Percentiles rank a stretch among this genome's conserved stretches.
Conservation (phyloP, 176 grass and related monocot genomes). For the Sorghum bicolor region Sorghum_bicolor_NCBIv3 NC_012873.2:2989501-2990000, state of each 20-base stretch:
- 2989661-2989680: background rate
- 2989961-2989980: background rate
- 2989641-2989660: background rate
- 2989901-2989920: conserved; percentile 47
- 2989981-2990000: background rate
- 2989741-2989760: conserved; percentile 56
- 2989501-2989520: background rate
- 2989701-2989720: background rate
- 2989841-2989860: conserved; percentile 33
- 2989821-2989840: conserved; percentile 50
- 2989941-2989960: conserved; percentile 17
- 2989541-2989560: background rate
- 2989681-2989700: background rate
- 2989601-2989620: background rate
- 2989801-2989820: conserved; percentile 23
- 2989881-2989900: conserved; percentile 45
- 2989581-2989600: background rate
- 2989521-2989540: background rate
- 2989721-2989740: background rate
- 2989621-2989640: background rate
- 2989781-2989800: conserved; percentile 34
- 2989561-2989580: background rate
- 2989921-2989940: conserved; percentile 43
- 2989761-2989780: conserved; percentile 76
- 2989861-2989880: conserved; percentile 55